phyloP scores from a whole-genome alignment of 257 asterid genomes.

The Jaltomata sinuosa region DNA sequence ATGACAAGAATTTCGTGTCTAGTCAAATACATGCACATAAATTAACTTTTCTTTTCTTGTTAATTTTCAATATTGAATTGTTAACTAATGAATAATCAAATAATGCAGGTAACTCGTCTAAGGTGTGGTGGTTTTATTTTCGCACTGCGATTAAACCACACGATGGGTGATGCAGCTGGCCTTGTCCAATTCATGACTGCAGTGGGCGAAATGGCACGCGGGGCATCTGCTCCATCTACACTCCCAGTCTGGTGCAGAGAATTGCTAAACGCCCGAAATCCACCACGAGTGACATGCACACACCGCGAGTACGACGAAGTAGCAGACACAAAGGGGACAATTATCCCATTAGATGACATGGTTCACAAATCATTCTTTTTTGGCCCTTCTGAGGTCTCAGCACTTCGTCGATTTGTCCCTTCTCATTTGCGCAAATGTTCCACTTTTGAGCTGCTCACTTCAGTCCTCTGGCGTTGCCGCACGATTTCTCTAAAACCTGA shows the following conservation, averaged over 20 bases:
- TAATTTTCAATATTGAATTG: background rate
- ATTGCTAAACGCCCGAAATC: conserved; percentile 38
- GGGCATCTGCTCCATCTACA: conserved; percentile 27
- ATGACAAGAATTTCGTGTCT: background rate
- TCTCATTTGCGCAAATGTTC: conserved; percentile 22
- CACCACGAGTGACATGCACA: conserved; percentile 22
- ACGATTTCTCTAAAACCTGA: conserved; percentile 17
- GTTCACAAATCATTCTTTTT: conserved; percentile 46
- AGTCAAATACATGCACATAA: too few relatives aligned
- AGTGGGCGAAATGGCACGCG: conserved; percentile 54
- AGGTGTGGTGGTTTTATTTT: conserved; percentile 60
- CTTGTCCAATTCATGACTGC: conserved; percentile 54
- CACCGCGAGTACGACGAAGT: conserved; percentile 52
- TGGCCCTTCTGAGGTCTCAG: conserved; percentile 29
- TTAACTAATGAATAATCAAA: background rate
- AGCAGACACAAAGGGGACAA: conserved; percentile 32
- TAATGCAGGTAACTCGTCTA: conserved; percentile 53
- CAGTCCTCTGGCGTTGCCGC: conserved; percentile 25
- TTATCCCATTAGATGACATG: conserved; percentile 33
- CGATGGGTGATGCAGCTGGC: conserved; percentile 57
- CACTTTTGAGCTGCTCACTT: conserved; percentile 25
- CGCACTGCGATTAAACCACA: conserved; percentile 55
- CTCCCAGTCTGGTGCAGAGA: conserved; percentile 56
- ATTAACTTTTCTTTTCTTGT: too few relatives aligned
- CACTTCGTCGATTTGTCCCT: conserved; percentile 35